These are phyloP conservation scores for Vigna mungo DNA, from an alignment of 306 rosid species.

Conservation along the genomic window DNA sequence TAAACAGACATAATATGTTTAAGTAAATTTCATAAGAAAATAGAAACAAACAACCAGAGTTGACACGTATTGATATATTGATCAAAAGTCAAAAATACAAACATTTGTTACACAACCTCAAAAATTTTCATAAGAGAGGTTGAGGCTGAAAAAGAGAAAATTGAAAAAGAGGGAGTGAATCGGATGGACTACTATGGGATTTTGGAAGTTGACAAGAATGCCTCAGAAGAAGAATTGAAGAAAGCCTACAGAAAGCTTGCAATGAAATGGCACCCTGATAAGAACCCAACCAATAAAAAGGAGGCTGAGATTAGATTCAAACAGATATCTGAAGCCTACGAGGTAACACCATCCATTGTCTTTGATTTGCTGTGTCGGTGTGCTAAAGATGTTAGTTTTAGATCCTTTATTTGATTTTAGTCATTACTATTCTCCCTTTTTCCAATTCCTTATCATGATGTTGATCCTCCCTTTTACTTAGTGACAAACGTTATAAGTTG, in stretches of 20 bases:
- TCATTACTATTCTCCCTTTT: background rate
- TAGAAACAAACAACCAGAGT: background rate
- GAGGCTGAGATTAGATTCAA: slow-evolving; percentile 86
- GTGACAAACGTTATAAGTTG: background rate
- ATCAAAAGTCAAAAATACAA: background rate
- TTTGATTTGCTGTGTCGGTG: background rate
- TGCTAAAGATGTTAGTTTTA: slow-evolving; percentile 23
- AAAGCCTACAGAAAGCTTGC: slow-evolving; percentile 81
- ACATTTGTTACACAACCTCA: background rate
- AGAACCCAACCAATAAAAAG: slow-evolving; percentile 76
- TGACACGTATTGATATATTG: background rate
- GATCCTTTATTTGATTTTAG: slow-evolving; percentile 33
- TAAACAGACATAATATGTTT: background rate
- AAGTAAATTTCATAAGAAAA: background rate
- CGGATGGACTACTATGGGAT: slow-evolving; percentile 70
- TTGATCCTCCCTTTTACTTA: background rate
- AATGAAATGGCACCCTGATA: slow-evolving; percentile 98
- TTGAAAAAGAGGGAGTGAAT: background rate
- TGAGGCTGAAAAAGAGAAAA: slow-evolving; percentile 13
- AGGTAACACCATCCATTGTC: slow-evolving; percentile 33
- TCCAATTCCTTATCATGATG: background rate
- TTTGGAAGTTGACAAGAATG: slow-evolving; percentile 78
- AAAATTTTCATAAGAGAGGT: background rate
- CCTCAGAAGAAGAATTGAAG: slow-evolving; percentile 83
- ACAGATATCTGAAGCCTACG: slow-evolving; percentile 90